A percentile compares a stretch with the other conserved stretches of the same genome.
These are phyloP conservation scores for Ajuga chamaepitys DNA, from an alignment of 257 asterid genomes.

Conservation along the genomic window DNA sequence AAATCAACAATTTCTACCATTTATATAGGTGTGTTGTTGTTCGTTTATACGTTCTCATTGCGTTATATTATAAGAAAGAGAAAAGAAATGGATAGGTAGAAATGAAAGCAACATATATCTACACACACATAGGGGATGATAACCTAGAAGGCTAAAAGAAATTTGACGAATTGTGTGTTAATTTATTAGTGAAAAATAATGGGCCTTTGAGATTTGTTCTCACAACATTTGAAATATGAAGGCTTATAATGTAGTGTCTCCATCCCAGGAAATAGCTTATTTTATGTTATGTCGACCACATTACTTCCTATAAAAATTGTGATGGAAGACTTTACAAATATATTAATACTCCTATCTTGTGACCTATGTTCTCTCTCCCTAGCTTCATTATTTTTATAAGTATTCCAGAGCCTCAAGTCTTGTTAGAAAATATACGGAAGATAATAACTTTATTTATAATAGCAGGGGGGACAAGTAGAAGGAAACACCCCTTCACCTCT, in stretches of 20 bases:
- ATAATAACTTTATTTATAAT: too few species aligned
- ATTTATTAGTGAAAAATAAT: background rate
- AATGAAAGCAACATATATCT: conserved; percentile 22
- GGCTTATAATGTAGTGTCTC: background rate
- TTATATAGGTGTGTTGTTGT: too few species aligned
- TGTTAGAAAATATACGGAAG: too few species aligned
- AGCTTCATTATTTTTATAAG: too few species aligned
- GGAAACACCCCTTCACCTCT: too few species aligned
- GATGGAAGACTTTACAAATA: too few species aligned
- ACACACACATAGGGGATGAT: conserved; percentile 12
- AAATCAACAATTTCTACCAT: too few species aligned
- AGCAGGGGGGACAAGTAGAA: too few species aligned
- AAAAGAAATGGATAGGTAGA: background rate
- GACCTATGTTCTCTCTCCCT: too few species aligned
- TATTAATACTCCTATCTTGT: too few species aligned
- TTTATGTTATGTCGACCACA: background rate
- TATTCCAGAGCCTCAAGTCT: too few species aligned
- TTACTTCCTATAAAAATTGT: background rate
- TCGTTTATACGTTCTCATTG: too few species aligned
- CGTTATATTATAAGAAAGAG: background rate
- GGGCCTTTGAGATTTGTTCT: background rate
- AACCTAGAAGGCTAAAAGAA: background rate
- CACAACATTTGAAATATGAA: background rate
- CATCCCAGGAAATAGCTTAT: background rate
- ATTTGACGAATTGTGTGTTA: background rate